These are phyloP conservation scores for Russula olivacea DNA, from an alignment of 768 basidiomycete genomes.

Conservation along the genomic window DNA sequence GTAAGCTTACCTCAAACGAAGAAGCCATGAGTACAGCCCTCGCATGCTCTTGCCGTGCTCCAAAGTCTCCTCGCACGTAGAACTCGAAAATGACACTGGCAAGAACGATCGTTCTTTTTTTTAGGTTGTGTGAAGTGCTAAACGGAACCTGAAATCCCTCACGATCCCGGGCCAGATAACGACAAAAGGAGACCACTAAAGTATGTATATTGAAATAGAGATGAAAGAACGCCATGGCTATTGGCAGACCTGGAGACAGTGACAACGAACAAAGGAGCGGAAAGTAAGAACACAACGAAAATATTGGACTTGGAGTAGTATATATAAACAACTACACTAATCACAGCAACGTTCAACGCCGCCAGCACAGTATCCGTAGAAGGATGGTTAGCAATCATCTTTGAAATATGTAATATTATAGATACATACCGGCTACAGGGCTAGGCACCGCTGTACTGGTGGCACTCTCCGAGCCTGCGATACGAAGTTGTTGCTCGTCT, in stretches of 20 bases:
- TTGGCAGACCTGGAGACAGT: not conserved
- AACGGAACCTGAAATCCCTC: no score
- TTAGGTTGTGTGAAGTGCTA: no score
- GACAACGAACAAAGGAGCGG: not conserved
- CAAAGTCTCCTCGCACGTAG: no score
- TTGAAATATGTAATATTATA: not conserved
- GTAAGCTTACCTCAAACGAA: conserved; percentile 14
- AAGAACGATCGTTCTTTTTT: no score
- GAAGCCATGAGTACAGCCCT: no score
- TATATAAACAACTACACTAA: not conserved
- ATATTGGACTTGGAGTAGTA: not conserved
- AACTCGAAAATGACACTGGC: no score
- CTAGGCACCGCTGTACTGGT: not conserved
- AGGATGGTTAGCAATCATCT: not conserved
- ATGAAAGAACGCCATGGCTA: not conserved
- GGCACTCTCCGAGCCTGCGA: not conserved
- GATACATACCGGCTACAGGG: not conserved
- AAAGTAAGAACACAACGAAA: not conserved
- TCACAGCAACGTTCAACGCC: not conserved
- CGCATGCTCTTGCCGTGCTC: no score
- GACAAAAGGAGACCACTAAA: not conserved
- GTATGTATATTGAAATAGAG: not conserved
- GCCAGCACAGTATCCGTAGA: no score
- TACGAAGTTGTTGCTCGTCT: not conserved
- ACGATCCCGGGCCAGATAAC: no score